Conservation (phyloP, 768 basidiomycete genomes). For the Pleurotus pulmonarius region DNA sequence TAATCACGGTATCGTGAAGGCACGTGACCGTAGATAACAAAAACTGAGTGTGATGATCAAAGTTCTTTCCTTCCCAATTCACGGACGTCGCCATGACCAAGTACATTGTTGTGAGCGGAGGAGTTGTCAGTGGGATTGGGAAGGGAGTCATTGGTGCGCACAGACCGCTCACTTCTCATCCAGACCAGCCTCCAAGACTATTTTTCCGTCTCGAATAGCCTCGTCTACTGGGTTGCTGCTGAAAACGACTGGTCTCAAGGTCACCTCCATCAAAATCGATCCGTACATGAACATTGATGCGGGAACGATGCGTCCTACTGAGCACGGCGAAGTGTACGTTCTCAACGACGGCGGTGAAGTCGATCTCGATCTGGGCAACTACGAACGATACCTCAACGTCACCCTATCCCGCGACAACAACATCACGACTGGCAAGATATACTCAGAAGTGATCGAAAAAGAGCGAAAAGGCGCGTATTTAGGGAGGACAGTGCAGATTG, state of each 20-base stretch:
- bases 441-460: slow-evolving; percentile 92
- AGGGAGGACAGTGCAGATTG: slow-evolving; percentile 95
- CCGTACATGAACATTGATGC: slow-evolving; percentile 99
- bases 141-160: slow-evolving; percentile 96
- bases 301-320: slow-evolving; percentile 97
- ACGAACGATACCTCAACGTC: slow-evolving; percentile 95
- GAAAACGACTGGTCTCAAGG: slow-evolving; percentile 93
- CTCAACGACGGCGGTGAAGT: slow-evolving; percentile 98
- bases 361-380: slow-evolving; percentile 96
- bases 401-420: slow-evolving; percentile 95
- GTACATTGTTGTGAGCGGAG: slow-evolving; percentile 94
- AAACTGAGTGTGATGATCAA: too few relatives aligned
- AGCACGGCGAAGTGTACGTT: slow-evolving; percentile 99
- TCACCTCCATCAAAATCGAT: slow-evolving; percentile 99
- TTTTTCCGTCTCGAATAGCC: slow-evolving; percentile 44
- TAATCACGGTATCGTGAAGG: too few relatives aligned
- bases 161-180: slow-evolving; percentile 17
- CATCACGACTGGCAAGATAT: slow-evolving; percentile 98
- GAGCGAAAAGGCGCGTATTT: slow-evolving; percentile 91
- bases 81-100: slow-evolving; percentile 67
- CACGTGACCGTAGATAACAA: too few relatives aligned
- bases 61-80: not conserved
- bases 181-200: slow-evolving; percentile 6
- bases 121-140: slow-evolving; percentile 97
- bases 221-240: slow-evolving; percentile 94